phyloP scores from a whole-genome alignment of 2,329 filamentous ascomycete species.

The Pseudogymnoascus sp. region DNA sequence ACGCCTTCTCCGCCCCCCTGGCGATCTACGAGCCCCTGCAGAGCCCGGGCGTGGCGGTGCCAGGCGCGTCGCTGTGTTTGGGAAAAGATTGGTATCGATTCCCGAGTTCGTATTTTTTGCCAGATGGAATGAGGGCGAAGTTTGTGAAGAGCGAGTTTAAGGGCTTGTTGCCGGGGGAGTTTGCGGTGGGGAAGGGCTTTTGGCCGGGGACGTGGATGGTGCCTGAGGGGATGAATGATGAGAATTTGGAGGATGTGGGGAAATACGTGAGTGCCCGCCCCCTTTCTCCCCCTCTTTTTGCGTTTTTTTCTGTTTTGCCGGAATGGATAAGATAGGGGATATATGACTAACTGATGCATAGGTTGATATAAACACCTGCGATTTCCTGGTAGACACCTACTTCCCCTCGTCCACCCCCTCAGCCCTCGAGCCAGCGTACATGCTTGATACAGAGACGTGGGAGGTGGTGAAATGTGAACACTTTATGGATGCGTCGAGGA shows the following conservation, averaged over 20 bases:
- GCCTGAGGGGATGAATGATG: constrained; percentile 82
- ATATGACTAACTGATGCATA: constrained; percentile 25
- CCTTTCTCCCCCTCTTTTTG: background rate
- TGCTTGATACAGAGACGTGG: constrained; percentile 68
- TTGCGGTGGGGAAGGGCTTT: constrained; percentile 51
- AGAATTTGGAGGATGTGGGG: constrained; percentile 73
- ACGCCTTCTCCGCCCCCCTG: constrained; percentile 75
- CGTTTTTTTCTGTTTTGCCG: background rate
- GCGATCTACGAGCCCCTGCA: constrained; percentile 61
- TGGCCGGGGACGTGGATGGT: constrained; percentile 79
- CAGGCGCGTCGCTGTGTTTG: constrained; percentile 70
- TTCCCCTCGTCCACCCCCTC: constrained; percentile 55
- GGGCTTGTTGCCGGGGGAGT: constrained; percentile 84
- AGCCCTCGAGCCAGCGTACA: constrained; percentile 70
- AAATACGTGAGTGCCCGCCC: constrained; percentile 61
- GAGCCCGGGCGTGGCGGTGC: constrained; percentile 39
- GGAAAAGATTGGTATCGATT: constrained; percentile 99
- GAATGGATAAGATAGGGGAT: background rate
- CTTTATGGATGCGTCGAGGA: constrained; percentile 74
- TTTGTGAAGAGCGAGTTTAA: constrained; percentile 87
- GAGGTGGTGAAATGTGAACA: constrained; percentile 63
- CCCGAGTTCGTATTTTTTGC: constrained; percentile 85
- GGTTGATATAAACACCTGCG: constrained; percentile 64
- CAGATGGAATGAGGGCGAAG: constrained; percentile 72
- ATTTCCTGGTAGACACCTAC: constrained; percentile 81